These are phyloP conservation scores for Trifolium fragiferum DNA, from an alignment of 306 rosid genomes.

Conservation along the genomic window DNA sequence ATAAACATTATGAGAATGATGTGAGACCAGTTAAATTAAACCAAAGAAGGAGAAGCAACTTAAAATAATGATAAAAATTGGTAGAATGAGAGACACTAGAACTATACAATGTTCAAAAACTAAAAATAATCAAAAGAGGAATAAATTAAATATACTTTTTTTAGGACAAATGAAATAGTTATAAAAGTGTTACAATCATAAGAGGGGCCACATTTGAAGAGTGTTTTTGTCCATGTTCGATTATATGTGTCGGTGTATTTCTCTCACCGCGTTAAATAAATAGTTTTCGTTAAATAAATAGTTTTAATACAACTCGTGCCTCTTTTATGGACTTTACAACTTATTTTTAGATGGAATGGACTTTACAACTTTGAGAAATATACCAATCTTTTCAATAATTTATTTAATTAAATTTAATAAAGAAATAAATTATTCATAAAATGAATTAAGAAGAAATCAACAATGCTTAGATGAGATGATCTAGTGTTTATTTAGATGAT, in stretches of 20 bases:
- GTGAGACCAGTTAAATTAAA: neutral
- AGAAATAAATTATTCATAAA: neutral
- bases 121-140: neutral
- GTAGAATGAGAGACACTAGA: neutral
- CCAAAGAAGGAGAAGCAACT: neutral
- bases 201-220: conserved; percentile 32
- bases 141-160: neutral
- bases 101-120: neutral
- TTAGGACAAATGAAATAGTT: conserved; percentile 9
- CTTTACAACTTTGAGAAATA: conserved; percentile 40
- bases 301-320: conserved; percentile 37
- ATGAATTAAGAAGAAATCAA: neutral
- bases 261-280: conserved; percentile 52
- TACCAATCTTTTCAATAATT: neutral
- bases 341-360: too few species aligned
- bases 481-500: too few species aligned
- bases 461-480: too few species aligned
- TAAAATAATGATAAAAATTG: neutral
- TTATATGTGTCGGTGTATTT: conserved; percentile 46
- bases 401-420: neutral
- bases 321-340: conserved; percentile 45
- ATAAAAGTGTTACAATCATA: conserved; percentile 27
- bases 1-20: neutral
- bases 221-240: conserved; percentile 43
- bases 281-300: conserved; percentile 32